Evolutionary conservation across 345 rosid genomes (phyloP).

Genomic region (Psidium friedrichsthalianum): DNA sequence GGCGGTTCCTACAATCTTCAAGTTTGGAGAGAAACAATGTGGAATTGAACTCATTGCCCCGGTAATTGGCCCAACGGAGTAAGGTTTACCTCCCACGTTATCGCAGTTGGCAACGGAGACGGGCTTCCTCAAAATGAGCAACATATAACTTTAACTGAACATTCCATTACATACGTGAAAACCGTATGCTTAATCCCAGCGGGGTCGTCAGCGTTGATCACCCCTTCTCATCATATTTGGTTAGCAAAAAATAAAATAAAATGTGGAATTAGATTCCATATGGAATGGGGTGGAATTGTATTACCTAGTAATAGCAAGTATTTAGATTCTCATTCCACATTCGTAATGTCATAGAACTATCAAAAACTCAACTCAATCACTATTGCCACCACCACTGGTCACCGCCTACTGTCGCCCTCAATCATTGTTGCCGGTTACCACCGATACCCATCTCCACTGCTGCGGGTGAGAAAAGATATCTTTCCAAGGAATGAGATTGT

Average conservation of each 20-base stretch:
- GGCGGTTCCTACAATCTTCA: not conserved
- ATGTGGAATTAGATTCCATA: not conserved
- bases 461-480: not conserved
- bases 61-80: not conserved
- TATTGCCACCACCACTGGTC: not conserved
- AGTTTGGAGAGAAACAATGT: not conserved
- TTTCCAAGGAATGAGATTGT: not conserved
- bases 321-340: not conserved
- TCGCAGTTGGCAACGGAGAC: too few species aligned
- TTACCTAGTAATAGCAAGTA: not conserved
- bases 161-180: too few species aligned
- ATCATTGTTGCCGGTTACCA: not conserved
- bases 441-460: not conserved
- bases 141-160: too few species aligned
- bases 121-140: too few species aligned
- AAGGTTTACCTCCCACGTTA: too few species aligned
- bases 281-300: not conserved
- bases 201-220: too few species aligned
- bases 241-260: too few species aligned
- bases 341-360: not conserved
- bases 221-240: too few species aligned
- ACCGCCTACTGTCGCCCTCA: not conserved
- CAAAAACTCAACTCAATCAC: not conserved
- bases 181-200: too few species aligned
- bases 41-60: not conserved